Percentiles rank a stretch among this genome's conserved stretches.
phyloP scores from a whole-genome alignment of 202 grass and related monocot species.

The Dendrocalamus latiflorus region DNA sequence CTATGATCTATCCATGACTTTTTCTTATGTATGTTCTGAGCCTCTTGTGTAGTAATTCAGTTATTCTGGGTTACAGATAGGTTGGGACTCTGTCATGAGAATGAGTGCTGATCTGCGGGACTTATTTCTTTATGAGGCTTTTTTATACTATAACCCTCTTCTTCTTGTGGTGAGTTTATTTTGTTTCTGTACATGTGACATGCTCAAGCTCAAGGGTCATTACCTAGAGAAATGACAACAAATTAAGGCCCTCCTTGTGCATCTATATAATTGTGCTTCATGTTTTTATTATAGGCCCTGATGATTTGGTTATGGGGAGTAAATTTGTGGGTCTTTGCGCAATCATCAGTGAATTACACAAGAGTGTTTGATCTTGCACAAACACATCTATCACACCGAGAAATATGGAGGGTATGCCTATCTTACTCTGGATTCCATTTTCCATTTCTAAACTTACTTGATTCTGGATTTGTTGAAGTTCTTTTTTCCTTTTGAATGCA shows the following conservation, averaged over 20 bases:
- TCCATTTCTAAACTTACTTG: not conserved
- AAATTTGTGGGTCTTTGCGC: conserved; percentile 92
- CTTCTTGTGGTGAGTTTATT: conserved; percentile 77
- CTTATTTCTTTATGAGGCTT: conserved; percentile 94
- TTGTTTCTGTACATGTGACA: not conserved
- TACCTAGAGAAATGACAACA: not conserved
- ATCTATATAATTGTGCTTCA: conserved; percentile 15
- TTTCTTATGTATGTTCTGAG: not conserved
- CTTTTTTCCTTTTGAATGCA: not conserved
- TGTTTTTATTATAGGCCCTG: conserved; percentile 64
- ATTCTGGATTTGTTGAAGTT: conserved; percentile 1
- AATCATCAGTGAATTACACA: conserved; percentile 81
- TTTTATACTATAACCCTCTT: conserved; percentile 97
- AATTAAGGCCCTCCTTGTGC: not conserved
- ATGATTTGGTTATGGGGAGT: conserved; percentile 99
- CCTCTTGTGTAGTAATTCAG: not conserved
- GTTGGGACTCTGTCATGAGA: conserved; percentile 98
- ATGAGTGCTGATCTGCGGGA: conserved; percentile 91
- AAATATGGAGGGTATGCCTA: conserved; percentile 92
- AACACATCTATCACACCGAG: conserved; percentile 75
- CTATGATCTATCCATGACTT: not conserved
- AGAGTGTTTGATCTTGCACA: conserved; percentile 96
- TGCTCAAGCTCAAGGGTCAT: not conserved
- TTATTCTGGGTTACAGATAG: conserved; percentile 57
- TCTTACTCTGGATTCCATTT: conserved; percentile 12